Evolutionary conservation across 2,329 filamentous ascomycete genomes (phyloP).

Genomic region (Trematosphaeria pertusa): DNA sequence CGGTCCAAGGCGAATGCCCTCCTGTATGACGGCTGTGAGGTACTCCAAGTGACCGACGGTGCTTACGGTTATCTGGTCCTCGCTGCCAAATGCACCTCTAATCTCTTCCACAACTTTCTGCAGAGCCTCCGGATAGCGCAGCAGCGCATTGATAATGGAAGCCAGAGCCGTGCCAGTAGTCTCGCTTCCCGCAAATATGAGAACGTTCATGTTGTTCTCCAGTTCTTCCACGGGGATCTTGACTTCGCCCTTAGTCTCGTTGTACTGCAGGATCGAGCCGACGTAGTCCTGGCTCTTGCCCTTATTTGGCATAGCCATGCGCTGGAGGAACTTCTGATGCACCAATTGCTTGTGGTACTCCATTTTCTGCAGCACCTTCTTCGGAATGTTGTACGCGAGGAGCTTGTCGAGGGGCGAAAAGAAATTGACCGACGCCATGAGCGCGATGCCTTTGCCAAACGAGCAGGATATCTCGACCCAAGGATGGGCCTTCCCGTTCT

Average conservation of each 20-base stretch:
- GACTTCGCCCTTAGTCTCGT: constrained; percentile 26
- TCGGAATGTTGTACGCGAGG: constrained; percentile 17
- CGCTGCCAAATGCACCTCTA: constrained; percentile 17
- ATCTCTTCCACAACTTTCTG: constrained; percentile 22
- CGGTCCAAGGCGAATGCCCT: constrained; percentile 40
- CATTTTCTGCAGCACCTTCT: constrained; percentile 18
- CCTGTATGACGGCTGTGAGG: constrained; percentile 34
- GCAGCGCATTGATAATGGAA: constrained; percentile 39
- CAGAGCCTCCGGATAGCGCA: constrained; percentile 20
- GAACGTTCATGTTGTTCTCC: constrained; percentile 39
- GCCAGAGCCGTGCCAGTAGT: constrained; percentile 47
- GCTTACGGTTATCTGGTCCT: constrained; percentile 29
- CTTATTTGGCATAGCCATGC: constrained; percentile 38
- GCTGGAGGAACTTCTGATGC: constrained; percentile 29
- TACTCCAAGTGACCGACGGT: constrained; percentile 29
- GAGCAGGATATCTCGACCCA: constrained; percentile 40
- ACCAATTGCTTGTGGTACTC: constrained; percentile 21
- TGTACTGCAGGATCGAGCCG: constrained; percentile 31
- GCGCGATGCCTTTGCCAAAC: constrained; percentile 31
- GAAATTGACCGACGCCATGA: constrained; percentile 31
- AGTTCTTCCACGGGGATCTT: constrained; percentile 38
- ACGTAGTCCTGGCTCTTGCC: constrained; percentile 32
- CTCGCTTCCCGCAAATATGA: constrained; percentile 50
- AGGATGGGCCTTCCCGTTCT: constrained; percentile 39
- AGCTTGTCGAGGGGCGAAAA: constrained; percentile 26